phyloP scores from a whole-genome alignment of 2,329 filamentous ascomycete species.

The Colletotrichum filicis region DNA sequence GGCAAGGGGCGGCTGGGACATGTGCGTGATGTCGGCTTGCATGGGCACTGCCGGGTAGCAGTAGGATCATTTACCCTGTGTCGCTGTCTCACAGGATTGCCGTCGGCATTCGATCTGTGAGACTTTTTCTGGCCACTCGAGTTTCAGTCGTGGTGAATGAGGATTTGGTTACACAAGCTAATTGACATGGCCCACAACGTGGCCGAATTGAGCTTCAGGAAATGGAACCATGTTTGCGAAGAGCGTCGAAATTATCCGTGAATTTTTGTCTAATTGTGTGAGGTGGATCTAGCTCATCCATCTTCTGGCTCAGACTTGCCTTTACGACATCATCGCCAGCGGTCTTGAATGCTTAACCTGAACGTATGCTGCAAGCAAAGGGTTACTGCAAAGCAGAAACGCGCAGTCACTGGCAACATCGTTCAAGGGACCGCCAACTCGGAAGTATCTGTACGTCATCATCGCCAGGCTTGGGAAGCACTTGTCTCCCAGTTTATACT shows the following conservation, averaged over 20 bases:
- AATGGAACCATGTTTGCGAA: neutral
- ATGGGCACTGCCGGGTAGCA: neutral
- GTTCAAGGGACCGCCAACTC: slow-evolving; percentile 57
- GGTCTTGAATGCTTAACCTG: slow-evolving; percentile 38
- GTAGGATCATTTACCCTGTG: neutral
- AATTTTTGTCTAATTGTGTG: neutral
- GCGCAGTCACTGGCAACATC: slow-evolving; percentile 47
- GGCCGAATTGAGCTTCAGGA: neutral
- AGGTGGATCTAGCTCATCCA: neutral
- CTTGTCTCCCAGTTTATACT: slow-evolving; percentile 37
- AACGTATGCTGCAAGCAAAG: slow-evolving; percentile 44
- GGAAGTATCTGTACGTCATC: slow-evolving; percentile 84
- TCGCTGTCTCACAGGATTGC: neutral
- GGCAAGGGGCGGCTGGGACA: neutral
- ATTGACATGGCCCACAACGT: neutral
- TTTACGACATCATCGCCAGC: slow-evolving; percentile 65
- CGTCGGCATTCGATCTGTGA: neutral
- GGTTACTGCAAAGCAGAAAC: slow-evolving; percentile 64
- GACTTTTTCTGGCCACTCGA: neutral
- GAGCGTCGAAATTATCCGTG: neutral
- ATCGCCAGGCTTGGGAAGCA: slow-evolving; percentile 55
- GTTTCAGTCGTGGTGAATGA: neutral
- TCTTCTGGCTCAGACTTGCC: slow-evolving; percentile 71
- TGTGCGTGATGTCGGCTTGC: neutral
- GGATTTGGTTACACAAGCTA: neutral